Base-by-base conservation (phyloP, 805 yeast genomes). In the Kluyveromyces aestuarii region DNA sequence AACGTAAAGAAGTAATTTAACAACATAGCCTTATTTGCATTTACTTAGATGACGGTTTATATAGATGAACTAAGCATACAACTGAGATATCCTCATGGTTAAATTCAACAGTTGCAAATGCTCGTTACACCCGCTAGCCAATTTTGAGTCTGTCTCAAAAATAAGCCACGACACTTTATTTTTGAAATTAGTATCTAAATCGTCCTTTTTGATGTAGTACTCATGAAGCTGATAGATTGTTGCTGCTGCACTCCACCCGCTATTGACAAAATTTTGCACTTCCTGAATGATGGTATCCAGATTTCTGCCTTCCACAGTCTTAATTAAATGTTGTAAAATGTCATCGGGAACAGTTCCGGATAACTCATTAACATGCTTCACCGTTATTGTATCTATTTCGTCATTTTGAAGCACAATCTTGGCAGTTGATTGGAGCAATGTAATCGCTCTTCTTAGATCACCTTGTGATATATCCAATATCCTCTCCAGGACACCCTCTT, bases 381-480 rank as follows among this genome's bases (percentile, higher is more conserved):
- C 62, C 0, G 83, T 71, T 11, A 85, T 72, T 10, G 46, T 59
- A 51, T 57, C 46, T 3, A 46, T 44, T n/a, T 59, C 57, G 13
- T 61, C 66, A 16, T 66, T 62, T 36, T 70, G 56, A 25, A 65
- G 67, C 30, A 67, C 62, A 1, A 66, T 67, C 54, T 79, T 82
- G 36, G 88, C 77, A 10, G 95, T 85, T 37, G 93, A 84, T 67
- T 93, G 99, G 41, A 93, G 73, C 50, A 81, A 77, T 2, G 97
- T 93, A 55, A 93, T 90, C 8, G 96, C 96, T 57, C 82, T 86
- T 70, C 99, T 81, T 59, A 93, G 74, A 71, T 93, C 99, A 50
- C 99, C 99, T 48, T 75, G 76, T 17, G 96, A 78, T 3, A 88
- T 81, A n/a, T 66, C 69, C 48, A 93, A 70, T 11, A 93, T 80